Base-by-base conservation (phyloP, 169 alveolate species). In the Plasmodium yoelii region DNA sequence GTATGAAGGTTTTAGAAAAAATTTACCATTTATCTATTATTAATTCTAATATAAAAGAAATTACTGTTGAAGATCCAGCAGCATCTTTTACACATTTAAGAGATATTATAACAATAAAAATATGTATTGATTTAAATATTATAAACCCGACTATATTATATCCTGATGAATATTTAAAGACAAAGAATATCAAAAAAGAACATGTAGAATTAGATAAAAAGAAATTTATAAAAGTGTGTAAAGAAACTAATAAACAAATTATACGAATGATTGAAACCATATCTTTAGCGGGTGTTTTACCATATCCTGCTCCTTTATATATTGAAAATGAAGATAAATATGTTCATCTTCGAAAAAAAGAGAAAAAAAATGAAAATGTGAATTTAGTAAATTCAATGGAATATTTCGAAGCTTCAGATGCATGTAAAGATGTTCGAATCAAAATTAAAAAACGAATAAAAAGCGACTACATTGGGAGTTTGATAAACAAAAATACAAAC, bases 61-160 rank as follows among this genome's bases (percentile, higher is more conserved):
- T 94, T 51, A 93, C 96, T 0, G 96, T 94, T 13, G 96, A 94
- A 88, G 96, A 94, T 49, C 96, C 96, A 53, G 93, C 96, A 2
- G 88, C 63, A 13, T 87, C 96, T 10, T 93, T 94, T 82, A 75
- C 92, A n/a, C 92, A 88, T 26, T 64, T 94, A 46, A 91, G 96
- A 49, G 94, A 93, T 22, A 92, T 94, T 18, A 89, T 94, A 47
- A 84, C 92, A 5, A 88, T 94, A 9, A 87, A 92, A 61, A 69
- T 92, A 53, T 92, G 95, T 55, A 80, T 80, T 53, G 90, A 80
- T 42, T 80, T 80, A 19, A 67, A 47, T 8, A 67, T 80, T 15
- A 28, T 80, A 15, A 61, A 39, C 39, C 80, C 84, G 26, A 53
- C 65, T 55, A 57, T 80, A 26, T 59, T 80, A 22, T 80, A 80